Conservation (phyloP, 2,329 filamentous ascomycete genomes). For the Trichoderma oligosporum region DNA sequence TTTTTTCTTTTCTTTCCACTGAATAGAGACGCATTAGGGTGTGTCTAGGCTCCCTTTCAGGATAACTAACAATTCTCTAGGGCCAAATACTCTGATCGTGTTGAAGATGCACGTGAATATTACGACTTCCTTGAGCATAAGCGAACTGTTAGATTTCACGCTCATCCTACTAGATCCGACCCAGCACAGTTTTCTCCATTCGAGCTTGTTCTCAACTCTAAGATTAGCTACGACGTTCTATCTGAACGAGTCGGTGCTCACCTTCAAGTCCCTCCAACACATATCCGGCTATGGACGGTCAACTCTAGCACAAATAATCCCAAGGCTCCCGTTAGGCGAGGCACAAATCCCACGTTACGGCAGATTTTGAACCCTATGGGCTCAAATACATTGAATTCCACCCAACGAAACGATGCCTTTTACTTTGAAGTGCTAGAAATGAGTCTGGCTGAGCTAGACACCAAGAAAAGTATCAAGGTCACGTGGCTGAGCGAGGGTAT, state of each 20-base stretch:
- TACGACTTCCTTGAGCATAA: conserved; percentile 92
- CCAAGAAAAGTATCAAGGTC: conserved; percentile 81
- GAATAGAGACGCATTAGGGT: background rate
- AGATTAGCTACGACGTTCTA: conserved; percentile 85
- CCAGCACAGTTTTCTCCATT: conserved; percentile 63
- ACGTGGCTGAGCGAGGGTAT: conserved; percentile 86
- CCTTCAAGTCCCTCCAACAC: conserved; percentile 73
- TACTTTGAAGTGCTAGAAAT: conserved; percentile 95
- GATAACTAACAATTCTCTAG: conserved; percentile 16
- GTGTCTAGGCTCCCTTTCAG: too few relatives aligned
- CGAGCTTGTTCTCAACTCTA: conserved; percentile 74
- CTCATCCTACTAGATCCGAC: conserved; percentile 57
- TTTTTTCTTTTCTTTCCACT: background rate
- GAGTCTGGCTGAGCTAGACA: conserved; percentile 87
- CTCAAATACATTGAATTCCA: conserved; percentile 61
- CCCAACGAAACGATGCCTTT: conserved; percentile 70
- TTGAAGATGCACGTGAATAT: conserved; percentile 74
- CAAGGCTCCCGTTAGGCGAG: conserved; percentile 71
- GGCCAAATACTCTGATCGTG: conserved; percentile 43
- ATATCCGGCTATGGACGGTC: conserved; percentile 88
- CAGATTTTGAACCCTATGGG: conserved; percentile 76
- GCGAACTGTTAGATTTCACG: conserved; percentile 72
- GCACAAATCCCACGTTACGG: conserved; percentile 65
- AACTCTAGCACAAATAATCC: conserved; percentile 72
- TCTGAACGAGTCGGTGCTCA: conserved; percentile 77